A percentile compares a stretch with the other conserved stretches of the same genome.
Conservation (phyloP, 2,329 filamentous ascomycete species). For the Pseudopyrenochaeta lycopersici region DNA sequence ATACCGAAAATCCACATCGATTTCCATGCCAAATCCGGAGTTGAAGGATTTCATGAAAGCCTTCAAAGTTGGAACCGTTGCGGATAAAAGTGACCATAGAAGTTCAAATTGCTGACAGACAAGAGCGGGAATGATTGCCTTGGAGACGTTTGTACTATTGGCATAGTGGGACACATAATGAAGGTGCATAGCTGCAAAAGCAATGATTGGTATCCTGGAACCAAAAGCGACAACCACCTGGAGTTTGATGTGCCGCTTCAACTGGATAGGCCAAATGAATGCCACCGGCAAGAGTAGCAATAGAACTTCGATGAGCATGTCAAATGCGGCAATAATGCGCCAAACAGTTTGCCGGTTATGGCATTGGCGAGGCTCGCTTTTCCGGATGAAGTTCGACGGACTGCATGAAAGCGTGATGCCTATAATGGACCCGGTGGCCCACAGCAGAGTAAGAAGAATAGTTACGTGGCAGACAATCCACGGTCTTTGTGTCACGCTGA, state of each 20-base stretch:
- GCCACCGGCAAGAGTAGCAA: conserved; percentile 28
- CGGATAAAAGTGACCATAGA: conserved; percentile 37
- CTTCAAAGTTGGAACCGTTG: conserved; percentile 38
- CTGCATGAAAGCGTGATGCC: conserved; percentile 12
- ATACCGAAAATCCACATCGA: conserved; percentile 12
- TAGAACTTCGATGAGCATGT: conserved; percentile 34
- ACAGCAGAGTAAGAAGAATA: conserved; percentile 22
- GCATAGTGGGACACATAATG: conserved; percentile 24
- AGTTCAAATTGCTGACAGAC: conserved; percentile 39
- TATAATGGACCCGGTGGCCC: conserved; percentile 40
- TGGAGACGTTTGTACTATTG: conserved; percentile 14
- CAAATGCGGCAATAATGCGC: conserved; percentile 31
- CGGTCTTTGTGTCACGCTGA: conserved; percentile 15
- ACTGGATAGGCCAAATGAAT: conserved; percentile 37
- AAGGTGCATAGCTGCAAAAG: conserved; percentile 17
- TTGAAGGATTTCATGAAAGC: conserved; percentile 34
- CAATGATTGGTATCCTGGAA: conserved; percentile 27
- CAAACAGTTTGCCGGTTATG: conserved; percentile 24
- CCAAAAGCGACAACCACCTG: conserved; percentile 37
- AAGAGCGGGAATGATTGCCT: conserved; percentile 21
- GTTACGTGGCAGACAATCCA: conserved; percentile 16
- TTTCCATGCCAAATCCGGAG: conserved; percentile 21
- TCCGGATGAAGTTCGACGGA: conserved; percentile 1
- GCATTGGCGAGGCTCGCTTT: background rate
- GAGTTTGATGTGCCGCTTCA: conserved; percentile 35